Base-by-base conservation (phyloP, 345 rosid genomes). In the Noccaea caerulescens region DNA sequence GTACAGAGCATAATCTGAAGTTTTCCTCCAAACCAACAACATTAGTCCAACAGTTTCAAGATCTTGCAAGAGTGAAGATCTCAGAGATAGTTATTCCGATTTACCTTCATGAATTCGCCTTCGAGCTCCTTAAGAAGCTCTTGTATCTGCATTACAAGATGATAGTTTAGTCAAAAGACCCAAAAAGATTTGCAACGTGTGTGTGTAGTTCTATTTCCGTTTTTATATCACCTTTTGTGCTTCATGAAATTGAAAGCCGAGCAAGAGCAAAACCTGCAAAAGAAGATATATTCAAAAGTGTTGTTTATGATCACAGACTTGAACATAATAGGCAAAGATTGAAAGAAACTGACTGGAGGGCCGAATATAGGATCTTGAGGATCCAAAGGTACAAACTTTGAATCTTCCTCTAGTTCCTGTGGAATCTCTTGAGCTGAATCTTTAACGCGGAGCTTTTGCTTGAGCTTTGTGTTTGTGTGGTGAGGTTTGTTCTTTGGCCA, bases 71-170 rank as follows among this genome's bases (percentile, higher is more conserved):
- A 34, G 41, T 56, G 13, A 72, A 12, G 57, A 11, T 51, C 16
- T 13, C 33, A 43, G 23, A 72, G 33, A 20, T 63, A 47, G 11
- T 36, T 1, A 4, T 16, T 45, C 44, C 10, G 23, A 14, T 25
- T 6, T 82, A 90, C 98, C 97, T 87, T 81, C 80, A 93, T 58
- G 72, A 93, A 93, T 82, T 90, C 93, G 8, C 98, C 98, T 33
- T 84, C 93, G 50, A 93, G 64, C 55, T 85, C 93, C 80, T 80
- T 84, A 53, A 93, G 76, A 56, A 90, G 67, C 77, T 84, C 87
- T 49, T 70, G 79, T 55, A 90, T 82, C 98, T 93, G 87, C 68
- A 30, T 2, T 16, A 60, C 52, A 38, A 66, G 77, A 49, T 56
- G 66, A 18, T 63, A 20, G 6, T 32, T 63, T 39, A 55, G 7